Evolutionary conservation across 2,329 filamentous ascomycete species (phyloP).

Genomic region (Ophiostoma sp.): DNA sequence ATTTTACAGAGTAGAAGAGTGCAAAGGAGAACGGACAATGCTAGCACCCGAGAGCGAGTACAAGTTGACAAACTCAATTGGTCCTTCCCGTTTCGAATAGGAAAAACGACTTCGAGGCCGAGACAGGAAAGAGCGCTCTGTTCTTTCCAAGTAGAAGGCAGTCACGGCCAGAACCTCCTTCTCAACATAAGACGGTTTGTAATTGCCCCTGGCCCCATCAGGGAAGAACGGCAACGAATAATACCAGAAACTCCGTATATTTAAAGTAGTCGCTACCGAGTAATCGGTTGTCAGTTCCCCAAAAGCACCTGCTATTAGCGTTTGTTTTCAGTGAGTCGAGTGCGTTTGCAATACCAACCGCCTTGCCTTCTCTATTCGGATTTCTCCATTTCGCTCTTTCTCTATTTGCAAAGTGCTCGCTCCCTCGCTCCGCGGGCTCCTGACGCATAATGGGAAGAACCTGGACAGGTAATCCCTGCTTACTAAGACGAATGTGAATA

Average conservation of each 20-base stretch:
- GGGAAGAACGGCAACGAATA: background rate
- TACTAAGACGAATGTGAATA: background rate
- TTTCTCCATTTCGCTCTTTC: conserved; percentile 4
- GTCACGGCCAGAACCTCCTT: conserved; percentile 2
- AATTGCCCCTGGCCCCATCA: conserved; percentile 12
- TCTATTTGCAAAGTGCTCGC: background rate
- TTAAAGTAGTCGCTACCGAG: background rate
- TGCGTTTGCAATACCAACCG: background rate
- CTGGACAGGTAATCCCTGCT: background rate
- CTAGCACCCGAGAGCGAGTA: background rate
- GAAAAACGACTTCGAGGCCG: background rate
- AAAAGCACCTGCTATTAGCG: background rate
- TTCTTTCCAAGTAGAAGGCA: background rate
- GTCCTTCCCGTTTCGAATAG: background rate
- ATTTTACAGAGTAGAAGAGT: background rate
- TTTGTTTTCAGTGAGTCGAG: background rate
- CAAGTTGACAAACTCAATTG: background rate
- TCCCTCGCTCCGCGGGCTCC: conserved; percentile 1
- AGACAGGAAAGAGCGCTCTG: background rate
- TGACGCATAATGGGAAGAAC: background rate
- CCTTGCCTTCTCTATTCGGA: background rate
- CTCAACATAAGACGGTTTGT: conserved; percentile 21
- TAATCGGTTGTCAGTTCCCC: background rate
- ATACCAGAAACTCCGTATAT: background rate
- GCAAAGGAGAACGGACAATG: background rate